These are phyloP conservation scores for Aspergillus novoparasiticus DNA, from an alignment of 2,329 filamentous ascomycete species.

Conservation along the genomic window DNA sequence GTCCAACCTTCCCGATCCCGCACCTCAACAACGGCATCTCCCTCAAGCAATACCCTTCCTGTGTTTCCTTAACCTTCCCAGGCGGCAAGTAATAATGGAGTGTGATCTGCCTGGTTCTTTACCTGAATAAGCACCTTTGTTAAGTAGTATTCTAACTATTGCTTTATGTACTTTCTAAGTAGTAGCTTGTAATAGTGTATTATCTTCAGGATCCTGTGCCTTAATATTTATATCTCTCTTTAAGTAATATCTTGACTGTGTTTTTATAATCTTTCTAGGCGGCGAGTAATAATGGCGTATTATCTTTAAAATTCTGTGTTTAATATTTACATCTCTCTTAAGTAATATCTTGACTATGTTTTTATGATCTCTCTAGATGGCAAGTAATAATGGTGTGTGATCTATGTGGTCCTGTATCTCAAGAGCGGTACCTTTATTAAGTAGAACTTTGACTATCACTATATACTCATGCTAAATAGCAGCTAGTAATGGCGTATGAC, in stretches of 20 bases:
- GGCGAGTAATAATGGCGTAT: background rate
- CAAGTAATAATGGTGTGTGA: background rate
- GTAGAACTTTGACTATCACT: background rate
- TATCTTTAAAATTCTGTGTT: too few species aligned
- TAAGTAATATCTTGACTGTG: conserved; percentile 2
- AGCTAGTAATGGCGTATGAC: background rate
- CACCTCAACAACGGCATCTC: too few species aligned
- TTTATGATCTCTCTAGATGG: background rate
- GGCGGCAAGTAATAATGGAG: background rate
- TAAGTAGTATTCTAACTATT: too few species aligned
- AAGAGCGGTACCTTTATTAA: background rate
- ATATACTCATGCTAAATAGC: too few species aligned
- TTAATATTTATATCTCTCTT: background rate
- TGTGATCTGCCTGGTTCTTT: too few species aligned
- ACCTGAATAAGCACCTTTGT: too few species aligned
- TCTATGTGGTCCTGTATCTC: background rate
- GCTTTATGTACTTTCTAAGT: too few species aligned
- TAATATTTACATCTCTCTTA: too few species aligned
- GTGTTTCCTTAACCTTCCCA: background rate
- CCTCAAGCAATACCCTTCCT: background rate
- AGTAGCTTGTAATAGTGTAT: too few species aligned
- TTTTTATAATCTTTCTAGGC: too few species aligned
- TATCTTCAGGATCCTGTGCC: background rate
- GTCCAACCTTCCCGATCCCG: background rate
- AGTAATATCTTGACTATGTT: background rate